Percentiles rank a stretch among this genome's conserved stretches.
Conservation (phyloP, 2,329 filamentous ascomycete species). For the Ophioceras dolichostomum region DNA sequence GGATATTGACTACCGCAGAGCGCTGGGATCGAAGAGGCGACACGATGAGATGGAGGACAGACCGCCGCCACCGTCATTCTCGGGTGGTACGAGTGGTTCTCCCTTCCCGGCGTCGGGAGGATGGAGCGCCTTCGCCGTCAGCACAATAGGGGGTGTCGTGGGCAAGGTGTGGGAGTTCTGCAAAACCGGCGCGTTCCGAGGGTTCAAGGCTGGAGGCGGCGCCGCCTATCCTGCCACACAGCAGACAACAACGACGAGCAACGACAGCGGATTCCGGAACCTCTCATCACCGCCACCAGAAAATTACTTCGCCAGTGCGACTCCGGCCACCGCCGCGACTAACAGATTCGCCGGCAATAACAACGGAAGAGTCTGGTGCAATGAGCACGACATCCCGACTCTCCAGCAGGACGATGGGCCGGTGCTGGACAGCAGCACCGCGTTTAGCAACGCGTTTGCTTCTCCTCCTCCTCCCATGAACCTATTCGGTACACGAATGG, state of each 20-base stretch:
- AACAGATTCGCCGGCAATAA: background rate
- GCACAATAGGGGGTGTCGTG: conserved; percentile 52
- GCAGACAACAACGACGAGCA: too few species aligned
- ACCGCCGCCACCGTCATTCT: background rate
- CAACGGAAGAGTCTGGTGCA: conserved; percentile 6
- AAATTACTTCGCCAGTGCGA: too few species aligned
- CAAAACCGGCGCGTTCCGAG: conserved; percentile 58
- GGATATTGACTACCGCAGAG: conserved; percentile 41
- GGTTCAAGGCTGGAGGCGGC: conserved; percentile 80
- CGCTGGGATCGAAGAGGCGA: conserved; percentile 33
- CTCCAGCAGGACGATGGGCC: conserved; percentile 5
- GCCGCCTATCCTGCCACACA: conserved; percentile 40
- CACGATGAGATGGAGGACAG: conserved; percentile 20
- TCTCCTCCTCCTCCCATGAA: conserved; percentile 23
- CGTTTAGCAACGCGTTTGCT: too few species aligned
- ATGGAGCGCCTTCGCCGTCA: conserved; percentile 49
- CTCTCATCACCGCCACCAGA: too few species aligned
- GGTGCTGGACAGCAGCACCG: conserved; percentile 9
- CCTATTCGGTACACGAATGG: conserved; percentile 10
- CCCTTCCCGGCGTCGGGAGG: conserved; percentile 17
- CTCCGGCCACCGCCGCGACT: background rate
- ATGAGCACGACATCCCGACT: conserved; percentile 16
- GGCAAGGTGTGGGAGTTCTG: conserved; percentile 83
- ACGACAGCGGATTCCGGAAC: too few species aligned
- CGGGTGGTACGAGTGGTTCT: conserved; percentile 3